Evolutionary conservation across 164 flowering plant species (phyloP).

Genomic region (Sedum album): DNA sequence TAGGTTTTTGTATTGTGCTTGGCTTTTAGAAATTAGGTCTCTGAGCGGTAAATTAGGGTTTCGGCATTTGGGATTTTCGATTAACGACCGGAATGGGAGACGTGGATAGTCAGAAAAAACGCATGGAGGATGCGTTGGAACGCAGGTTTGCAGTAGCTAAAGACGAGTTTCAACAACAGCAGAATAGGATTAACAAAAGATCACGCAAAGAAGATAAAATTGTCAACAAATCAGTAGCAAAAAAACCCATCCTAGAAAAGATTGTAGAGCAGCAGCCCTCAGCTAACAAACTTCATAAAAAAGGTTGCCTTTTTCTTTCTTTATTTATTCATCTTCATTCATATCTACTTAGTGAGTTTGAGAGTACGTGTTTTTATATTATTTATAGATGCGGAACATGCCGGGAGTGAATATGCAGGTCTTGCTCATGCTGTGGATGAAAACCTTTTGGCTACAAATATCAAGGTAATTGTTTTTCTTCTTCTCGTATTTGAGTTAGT

Average conservation of each 20-base stretch:
- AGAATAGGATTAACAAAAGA: neutral
- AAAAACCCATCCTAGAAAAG: neutral
- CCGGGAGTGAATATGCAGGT: constrained; percentile 33
- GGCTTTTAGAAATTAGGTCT: too few species aligned
- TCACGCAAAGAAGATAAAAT: neutral
- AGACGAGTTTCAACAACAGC: constrained; percentile 5
- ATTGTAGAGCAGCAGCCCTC: neutral
- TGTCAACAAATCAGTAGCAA: neutral
- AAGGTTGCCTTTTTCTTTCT: neutral
- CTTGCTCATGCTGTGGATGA: too few species aligned
- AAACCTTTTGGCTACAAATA: too few species aligned
- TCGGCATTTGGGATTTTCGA: too few species aligned
- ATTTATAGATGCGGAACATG: constrained; percentile 42
- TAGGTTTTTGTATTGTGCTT: too few species aligned
- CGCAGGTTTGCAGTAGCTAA: constrained; percentile 7
- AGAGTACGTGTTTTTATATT: neutral
- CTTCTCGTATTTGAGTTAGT: neutral
- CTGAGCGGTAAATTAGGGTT: too few species aligned
- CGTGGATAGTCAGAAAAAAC: constrained; percentile 25
- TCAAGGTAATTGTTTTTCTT: neutral
- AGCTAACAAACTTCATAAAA: too few species aligned
- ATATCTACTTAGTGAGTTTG: neutral
- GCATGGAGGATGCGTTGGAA: constrained; percentile 3
- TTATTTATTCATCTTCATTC: too few species aligned
- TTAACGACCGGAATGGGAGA: neutral